phyloP scores from a whole-genome alignment of 163 green algal genomes.

The Volvox carteri region DNA sequence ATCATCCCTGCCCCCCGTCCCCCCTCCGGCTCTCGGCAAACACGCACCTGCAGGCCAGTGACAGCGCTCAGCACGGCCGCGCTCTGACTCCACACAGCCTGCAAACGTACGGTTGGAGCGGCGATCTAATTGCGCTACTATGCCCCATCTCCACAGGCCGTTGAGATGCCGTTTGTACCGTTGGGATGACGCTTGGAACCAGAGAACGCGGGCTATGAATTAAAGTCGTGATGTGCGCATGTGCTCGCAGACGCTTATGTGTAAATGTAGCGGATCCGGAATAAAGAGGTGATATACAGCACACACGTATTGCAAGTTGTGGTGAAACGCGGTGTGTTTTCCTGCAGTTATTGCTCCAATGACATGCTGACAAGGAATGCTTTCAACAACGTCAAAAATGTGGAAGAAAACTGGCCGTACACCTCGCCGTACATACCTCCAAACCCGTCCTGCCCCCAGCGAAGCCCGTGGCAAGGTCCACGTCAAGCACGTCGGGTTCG shows the following conservation, averaged over 20 bases:
- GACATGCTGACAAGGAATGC: too few relatives aligned
- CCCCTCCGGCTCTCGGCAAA: not conserved
- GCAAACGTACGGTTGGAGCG: not conserved
- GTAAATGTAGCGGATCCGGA: not conserved
- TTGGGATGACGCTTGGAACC: not conserved
- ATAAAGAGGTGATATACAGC: not conserved
- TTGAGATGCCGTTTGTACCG: not conserved
- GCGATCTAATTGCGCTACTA: too few relatives aligned
- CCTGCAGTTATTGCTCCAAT: not conserved
- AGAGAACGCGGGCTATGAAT: not conserved
- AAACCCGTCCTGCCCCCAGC: constrained; percentile 10
- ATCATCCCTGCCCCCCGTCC: not conserved
- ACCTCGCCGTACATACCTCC: constrained; percentile 11
- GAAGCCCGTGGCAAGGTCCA: constrained; percentile 53
- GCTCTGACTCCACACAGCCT: constrained; percentile 55
- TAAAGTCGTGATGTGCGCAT: not conserved
- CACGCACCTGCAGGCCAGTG: constrained; percentile 39
- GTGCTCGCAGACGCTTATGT: not conserved
- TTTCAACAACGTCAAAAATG: not conserved
- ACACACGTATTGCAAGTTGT: not conserved
- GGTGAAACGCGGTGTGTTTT: not conserved
- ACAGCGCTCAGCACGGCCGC: constrained; percentile 42
- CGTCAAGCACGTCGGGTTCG: constrained; percentile 14
- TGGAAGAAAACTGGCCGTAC: not conserved
- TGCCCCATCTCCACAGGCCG: too few relatives aligned